phyloP scores from a whole-genome alignment of 176 grass and related monocot genomes.

The Saccharum officinarum region DNA sequence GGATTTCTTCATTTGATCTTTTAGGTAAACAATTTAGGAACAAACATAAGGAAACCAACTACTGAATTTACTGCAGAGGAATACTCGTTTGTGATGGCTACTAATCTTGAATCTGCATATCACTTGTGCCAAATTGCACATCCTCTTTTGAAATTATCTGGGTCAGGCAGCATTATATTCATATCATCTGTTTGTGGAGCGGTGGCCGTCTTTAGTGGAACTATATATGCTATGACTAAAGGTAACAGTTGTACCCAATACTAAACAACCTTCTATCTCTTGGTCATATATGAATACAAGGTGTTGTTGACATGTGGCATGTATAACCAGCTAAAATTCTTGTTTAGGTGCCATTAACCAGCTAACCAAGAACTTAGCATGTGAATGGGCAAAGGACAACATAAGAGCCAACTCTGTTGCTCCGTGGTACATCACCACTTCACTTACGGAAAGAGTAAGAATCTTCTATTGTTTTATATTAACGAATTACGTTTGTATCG shows the following conservation, averaged over 20 bases:
- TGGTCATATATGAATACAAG: background rate
- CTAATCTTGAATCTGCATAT: constrained; percentile 84
- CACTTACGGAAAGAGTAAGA: constrained; percentile 59
- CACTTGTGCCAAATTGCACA: constrained; percentile 89
- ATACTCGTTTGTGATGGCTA: constrained; percentile 73
- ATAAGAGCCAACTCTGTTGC: constrained; percentile 79
- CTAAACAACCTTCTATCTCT: background rate
- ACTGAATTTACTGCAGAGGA: constrained; percentile 63
- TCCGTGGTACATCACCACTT: constrained; percentile 94
- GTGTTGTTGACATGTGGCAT: background rate
- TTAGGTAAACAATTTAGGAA: constrained; percentile 84
- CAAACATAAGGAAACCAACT: constrained; percentile 67
- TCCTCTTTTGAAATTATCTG: constrained; percentile 78
- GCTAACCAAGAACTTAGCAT: constrained; percentile 81
- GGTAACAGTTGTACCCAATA: constrained; percentile 37
- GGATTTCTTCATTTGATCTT: constrained; percentile 11
- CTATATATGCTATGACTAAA: constrained; percentile 83
- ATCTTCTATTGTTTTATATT: background rate
- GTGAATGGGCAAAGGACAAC: constrained; percentile 88
- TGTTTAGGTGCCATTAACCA: constrained; percentile 84
- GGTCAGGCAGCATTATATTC: constrained; percentile 71
- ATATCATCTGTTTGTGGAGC: constrained; percentile 71
- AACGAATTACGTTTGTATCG: background rate
- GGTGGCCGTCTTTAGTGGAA: constrained; percentile 42
- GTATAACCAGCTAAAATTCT: background rate